A percentile compares a stretch with the other conserved stretches of the same genome.
phyloP scores from a whole-genome alignment of 1,284 basidiomycete genomes.

The Schizophyllum amplum region DNA sequence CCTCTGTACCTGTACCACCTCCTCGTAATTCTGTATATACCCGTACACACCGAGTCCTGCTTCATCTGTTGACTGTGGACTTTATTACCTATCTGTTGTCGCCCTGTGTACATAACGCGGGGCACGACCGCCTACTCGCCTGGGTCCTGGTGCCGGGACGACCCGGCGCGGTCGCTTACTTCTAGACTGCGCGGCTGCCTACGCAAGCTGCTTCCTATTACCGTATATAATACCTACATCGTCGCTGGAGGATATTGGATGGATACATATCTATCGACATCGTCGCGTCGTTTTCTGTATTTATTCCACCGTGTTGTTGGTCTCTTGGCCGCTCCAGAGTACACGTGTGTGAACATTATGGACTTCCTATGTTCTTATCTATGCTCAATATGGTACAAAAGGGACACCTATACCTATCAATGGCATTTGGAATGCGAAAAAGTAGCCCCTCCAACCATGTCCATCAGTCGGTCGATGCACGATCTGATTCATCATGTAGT shows the following conservation, averaged over 20 bases:
- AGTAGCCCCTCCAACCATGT: too few relatives aligned
- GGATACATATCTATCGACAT: background rate
- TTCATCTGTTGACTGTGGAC: background rate
- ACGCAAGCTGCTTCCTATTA: background rate
- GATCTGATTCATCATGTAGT: too few relatives aligned
- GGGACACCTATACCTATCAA: too few relatives aligned
- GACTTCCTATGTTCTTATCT: too few relatives aligned
- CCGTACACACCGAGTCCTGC: background rate
- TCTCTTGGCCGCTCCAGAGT: background rate
- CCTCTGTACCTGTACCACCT: background rate
- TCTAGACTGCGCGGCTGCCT: background rate
- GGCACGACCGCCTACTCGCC: background rate
- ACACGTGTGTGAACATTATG: too few relatives aligned
- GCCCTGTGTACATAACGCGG: background rate
- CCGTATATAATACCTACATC: background rate
- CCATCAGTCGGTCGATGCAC: too few relatives aligned
- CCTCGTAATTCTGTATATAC: background rate
- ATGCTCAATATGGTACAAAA: too few relatives aligned
- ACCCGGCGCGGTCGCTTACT: background rate
- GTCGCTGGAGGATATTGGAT: background rate
- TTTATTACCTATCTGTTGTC: background rate
- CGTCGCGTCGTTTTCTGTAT: background rate
- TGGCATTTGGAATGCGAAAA: too few relatives aligned
- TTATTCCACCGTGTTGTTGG: background rate
- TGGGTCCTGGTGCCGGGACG: background rate